phyloP scores from a whole-genome alignment of 164 flowering plant species.

The Vitis cinerea region DNA sequence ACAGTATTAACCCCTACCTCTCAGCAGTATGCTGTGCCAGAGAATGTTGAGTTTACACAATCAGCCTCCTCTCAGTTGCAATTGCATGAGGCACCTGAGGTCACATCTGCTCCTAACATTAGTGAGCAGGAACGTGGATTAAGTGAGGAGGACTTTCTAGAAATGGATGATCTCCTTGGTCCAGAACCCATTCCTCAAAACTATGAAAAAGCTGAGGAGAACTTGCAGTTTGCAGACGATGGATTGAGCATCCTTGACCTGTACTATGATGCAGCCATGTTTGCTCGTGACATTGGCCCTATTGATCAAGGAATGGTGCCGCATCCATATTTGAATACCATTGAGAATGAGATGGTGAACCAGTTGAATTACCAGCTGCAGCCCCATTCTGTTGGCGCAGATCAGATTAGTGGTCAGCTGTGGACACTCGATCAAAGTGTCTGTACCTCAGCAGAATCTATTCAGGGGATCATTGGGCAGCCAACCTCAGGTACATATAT shows the following conservation, averaged over 20 bases:
- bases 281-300: constrained; percentile 40
- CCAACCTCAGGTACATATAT: constrained; percentile 51
- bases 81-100: constrained; percentile 37
- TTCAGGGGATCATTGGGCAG: constrained; percentile 17
- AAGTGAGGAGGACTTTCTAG: constrained; percentile 62
- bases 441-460: constrained; percentile 22
- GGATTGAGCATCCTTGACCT: constrained; percentile 48
- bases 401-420: constrained; percentile 20
- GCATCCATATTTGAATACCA: constrained; percentile 4
- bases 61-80: constrained; percentile 26
- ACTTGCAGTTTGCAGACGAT: constrained; percentile 31
- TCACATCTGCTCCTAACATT: constrained; percentile 33
- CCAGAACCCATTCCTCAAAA: constrained; percentile 29
- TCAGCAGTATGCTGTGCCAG: constrained; percentile 21
- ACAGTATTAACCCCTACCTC: constrained; percentile 8
- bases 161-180: constrained; percentile 71
- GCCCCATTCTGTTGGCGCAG: background rate
- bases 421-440: constrained; percentile 39
- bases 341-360: constrained; percentile 20
- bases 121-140: constrained; percentile 10
- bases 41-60: constrained; percentile 28
- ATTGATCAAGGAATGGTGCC: constrained; percentile 15
- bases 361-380: constrained; percentile 29
- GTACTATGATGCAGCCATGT: constrained; percentile 61
- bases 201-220: constrained; percentile 10